phyloP scores from a whole-genome alignment of 1,284 basidiomycete species.

The Paramarasmius palmivorus region DNA sequence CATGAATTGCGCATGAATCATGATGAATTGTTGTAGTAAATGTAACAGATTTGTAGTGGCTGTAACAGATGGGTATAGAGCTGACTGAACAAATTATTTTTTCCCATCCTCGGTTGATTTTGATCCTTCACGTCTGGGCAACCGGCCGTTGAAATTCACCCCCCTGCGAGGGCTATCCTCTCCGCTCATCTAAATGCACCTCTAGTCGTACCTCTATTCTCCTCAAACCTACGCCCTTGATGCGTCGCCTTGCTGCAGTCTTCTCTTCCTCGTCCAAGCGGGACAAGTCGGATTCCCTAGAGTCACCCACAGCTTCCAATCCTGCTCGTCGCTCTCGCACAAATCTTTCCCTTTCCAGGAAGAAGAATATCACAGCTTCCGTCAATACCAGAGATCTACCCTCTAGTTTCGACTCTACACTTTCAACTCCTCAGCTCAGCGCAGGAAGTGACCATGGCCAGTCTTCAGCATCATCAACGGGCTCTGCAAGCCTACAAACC shows the following conservation, averaged over 20 bases:
- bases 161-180: not conserved
- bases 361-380: not conserved
- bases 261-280: slow-evolving; percentile 46
- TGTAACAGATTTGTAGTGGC: not conserved
- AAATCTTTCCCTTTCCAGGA: not conserved
- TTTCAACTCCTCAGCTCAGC: slow-evolving; percentile 31
- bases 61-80: not conserved
- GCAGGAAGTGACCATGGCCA: slow-evolving; percentile 29
- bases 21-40: not conserved
- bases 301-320: slow-evolving; percentile 14
- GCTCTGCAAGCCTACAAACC: slow-evolving; percentile 57
- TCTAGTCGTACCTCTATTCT: not conserved
- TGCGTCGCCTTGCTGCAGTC: slow-evolving; percentile 57
- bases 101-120: not conserved
- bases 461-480: slow-evolving; percentile 63
- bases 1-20: no score
- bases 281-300: slow-evolving; percentile 45
- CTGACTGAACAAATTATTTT: slow-evolving; percentile 1
- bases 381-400: not conserved
- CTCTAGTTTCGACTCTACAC: slow-evolving; percentile 18
- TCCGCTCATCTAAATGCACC: not conserved
- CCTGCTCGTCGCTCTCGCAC: slow-evolving; percentile 3
- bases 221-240: slow-evolving; percentile 25
- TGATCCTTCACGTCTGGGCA: not conserved
- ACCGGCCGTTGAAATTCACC: not conserved